Conservation (phyloP, 2,329 filamentous ascomycete genomes). For the Penicillium sp. region DNA sequence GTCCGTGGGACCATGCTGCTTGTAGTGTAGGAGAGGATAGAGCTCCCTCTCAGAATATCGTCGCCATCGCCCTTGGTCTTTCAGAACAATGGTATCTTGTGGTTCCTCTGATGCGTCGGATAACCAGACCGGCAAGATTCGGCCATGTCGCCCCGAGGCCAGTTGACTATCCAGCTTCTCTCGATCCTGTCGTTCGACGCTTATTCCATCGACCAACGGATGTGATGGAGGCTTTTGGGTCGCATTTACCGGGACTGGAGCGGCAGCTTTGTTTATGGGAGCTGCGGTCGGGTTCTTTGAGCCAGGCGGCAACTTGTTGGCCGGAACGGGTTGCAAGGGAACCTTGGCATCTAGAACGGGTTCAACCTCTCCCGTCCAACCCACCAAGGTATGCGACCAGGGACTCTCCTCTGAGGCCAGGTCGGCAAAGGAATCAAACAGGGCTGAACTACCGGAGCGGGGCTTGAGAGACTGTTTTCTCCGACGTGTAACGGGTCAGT, state of each 20-base stretch:
- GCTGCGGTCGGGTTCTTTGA: constrained; percentile 29
- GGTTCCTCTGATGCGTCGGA: constrained; percentile 71
- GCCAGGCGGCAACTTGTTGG: constrained; percentile 30
- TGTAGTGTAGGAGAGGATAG: constrained; percentile 94
- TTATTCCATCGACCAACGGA: constrained; percentile 66
- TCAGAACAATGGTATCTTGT: constrained; percentile 68
- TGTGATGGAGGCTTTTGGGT: constrained; percentile 57
- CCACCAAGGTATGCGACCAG: constrained; percentile 91
- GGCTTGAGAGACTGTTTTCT: constrained; percentile 65
- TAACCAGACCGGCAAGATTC: constrained; percentile 86
- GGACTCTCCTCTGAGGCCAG: constrained; percentile 78
- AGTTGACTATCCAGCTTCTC: constrained; percentile 72
- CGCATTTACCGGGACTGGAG: constrained; percentile 73
- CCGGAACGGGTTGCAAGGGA: constrained; percentile 32
- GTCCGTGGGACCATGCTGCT: constrained; percentile 86
- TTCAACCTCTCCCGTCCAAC: constrained; percentile 90
- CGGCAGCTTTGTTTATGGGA: constrained; percentile 71
- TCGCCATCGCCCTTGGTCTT: constrained; percentile 83
- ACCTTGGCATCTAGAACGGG: constrained; percentile 31
- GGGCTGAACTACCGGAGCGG: constrained; percentile 82
- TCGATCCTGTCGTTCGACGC: constrained; percentile 70
- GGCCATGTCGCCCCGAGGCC: constrained; percentile 70
- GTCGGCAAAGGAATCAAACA: constrained; percentile 88
- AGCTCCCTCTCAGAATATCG: constrained; percentile 88
- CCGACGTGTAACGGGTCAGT: constrained; percentile 7